Conservation (phyloP, 2,329 filamentous ascomycete genomes). For the Xylariales sp. region DNA sequence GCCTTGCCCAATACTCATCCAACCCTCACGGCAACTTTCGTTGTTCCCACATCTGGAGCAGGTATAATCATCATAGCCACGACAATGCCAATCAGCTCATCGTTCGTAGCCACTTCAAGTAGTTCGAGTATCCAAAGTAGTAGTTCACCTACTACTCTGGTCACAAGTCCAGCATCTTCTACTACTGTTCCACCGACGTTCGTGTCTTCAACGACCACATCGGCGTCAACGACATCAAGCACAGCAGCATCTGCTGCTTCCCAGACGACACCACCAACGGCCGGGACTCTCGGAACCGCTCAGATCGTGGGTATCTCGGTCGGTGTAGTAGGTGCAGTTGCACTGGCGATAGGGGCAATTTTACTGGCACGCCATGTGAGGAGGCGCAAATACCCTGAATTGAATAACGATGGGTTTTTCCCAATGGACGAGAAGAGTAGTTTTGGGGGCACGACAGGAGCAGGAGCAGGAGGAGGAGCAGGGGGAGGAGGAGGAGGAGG, state of each 20-base stretch:
- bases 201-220: conserved; percentile 13
- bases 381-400: conserved; percentile 32
- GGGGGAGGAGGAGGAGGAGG: neutral
- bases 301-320: conserved; percentile 56
- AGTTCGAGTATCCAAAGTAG: neutral
- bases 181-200: conserved; percentile 9
- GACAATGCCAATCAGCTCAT: conserved; percentile 4
- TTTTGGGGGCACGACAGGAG: conserved; percentile 15
- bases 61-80: conserved; percentile 14
- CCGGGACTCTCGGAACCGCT: conserved; percentile 28
- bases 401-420: conserved; percentile 33
- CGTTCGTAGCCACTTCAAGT: neutral
- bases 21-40: conserved; percentile 53
- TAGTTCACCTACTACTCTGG: neutral
- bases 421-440: conserved; percentile 32
- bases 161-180: neutral
- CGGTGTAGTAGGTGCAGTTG: conserved; percentile 45
- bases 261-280: conserved; percentile 8
- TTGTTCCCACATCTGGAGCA: conserved; percentile 31
- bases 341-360: conserved; percentile 44
- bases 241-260: conserved; percentile 7
- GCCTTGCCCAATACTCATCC: conserved; percentile 54
- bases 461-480: conserved; percentile 12
- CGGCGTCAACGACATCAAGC: conserved; percentile 9
- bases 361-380: conserved; percentile 38